Base-by-base conservation (phyloP, 2,329 filamentous ascomycete species). In the Arthrobotrys pseudoclavata region DNA sequence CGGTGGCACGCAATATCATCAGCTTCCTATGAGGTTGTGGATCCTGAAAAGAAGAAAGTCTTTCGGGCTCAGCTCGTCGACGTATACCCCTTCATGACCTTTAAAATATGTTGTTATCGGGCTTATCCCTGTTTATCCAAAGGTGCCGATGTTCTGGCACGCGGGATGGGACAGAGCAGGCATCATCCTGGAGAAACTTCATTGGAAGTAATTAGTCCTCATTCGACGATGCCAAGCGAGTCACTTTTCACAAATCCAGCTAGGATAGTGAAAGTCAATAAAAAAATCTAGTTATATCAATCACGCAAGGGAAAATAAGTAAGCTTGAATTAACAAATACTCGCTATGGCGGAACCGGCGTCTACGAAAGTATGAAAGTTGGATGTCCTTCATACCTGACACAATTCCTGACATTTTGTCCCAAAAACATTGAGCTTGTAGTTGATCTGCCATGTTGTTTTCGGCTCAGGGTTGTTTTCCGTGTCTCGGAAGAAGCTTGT, bases 61-160 rank as follows among this genome's bases (percentile, higher is more conserved):
- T 6, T 15, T 37, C 29, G n/a, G 24, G 18, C 52, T 57, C 15
- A 34, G 31, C 52, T 37, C 29, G 18, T 40, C 9, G 29, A 40
- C 40, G 31, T 13, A 37, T 24, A 34, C 13, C 12, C 13, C 29
- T 42, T 13, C 31, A 24, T 60, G 55, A 60, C 55, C 42, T 60
- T 60, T 60, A 60, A 60, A 60, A 60, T 60, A 10, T 42, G 55
- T 60, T 42, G 55, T 60, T 60, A 60, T 60, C 55, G 55, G 55
- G 55, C 13, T 2, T 60, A 60, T 60, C 55, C 55, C 34, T 60
- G 55, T 60, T 60, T 42, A 42, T 60, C 55, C 55, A 60, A 42
- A 60, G 55, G 42, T 26, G 34, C 55, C 55, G 55, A 42, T 42
- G 22, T 24, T 60, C 31, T 60, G 55, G 55, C 31, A 26, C 34